Evolutionary conservation across 2,329 filamentous ascomycete species (phyloP).

Genomic region (Periconia sp.): DNA sequence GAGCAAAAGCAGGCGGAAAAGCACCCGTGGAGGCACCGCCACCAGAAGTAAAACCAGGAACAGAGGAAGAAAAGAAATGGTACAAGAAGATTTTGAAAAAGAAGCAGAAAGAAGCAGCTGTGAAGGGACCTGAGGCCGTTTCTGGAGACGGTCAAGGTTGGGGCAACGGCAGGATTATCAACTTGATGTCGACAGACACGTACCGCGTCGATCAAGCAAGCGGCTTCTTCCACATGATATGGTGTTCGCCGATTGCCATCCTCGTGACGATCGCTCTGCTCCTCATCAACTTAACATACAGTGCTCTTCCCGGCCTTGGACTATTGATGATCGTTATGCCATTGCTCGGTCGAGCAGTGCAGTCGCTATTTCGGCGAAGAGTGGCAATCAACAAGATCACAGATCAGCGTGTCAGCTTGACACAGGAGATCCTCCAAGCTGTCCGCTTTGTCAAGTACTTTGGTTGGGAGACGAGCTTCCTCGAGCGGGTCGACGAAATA

Average conservation of each 20-base stretch:
- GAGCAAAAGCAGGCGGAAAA: constrained; percentile 82
- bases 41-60: constrained; percentile 54
- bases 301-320: constrained; percentile 85
- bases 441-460: constrained; percentile 97
- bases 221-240: constrained; percentile 88
- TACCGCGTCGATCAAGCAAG: constrained; percentile 90
- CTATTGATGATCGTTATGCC: constrained; percentile 81
- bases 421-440: constrained; percentile 88
- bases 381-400: constrained; percentile 89
- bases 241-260: constrained; percentile 82
- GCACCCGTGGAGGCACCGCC: constrained; percentile 49
- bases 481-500: constrained; percentile 76
- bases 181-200: constrained; percentile 93
- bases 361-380: constrained; percentile 75
- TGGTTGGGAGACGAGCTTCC: constrained; percentile 90
- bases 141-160: constrained; percentile 79
- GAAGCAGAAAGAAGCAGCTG: constrained; percentile 44
- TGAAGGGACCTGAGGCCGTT: constrained; percentile 56
- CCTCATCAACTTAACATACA: constrained; percentile 86
- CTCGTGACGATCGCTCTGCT: constrained; percentile 81
- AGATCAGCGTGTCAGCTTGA: constrained; percentile 87
- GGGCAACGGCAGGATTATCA: constrained; percentile 90
- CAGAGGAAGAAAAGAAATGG: constrained; percentile 58
- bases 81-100: constrained; percentile 54
- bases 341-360: constrained; percentile 76